Conservation (phyloP, 371 early-diverging fungal species). For the Mucor indicus region DNA sequence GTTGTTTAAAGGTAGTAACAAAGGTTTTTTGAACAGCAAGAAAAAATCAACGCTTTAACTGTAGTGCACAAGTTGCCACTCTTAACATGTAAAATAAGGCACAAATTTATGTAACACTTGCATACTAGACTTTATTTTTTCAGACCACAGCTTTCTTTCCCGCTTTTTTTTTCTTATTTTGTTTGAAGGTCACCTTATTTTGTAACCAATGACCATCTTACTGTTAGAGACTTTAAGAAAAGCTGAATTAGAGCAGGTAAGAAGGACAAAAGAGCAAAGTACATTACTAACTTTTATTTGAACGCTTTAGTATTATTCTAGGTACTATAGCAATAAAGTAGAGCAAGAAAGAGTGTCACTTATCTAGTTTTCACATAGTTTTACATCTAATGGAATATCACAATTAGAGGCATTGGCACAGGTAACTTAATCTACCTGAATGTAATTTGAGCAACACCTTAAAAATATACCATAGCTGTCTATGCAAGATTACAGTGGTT, state of each 20-base stretch:
- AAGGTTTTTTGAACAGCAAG: too few relatives aligned
- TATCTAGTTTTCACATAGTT: constrained; percentile 18
- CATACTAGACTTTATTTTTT: constrained; percentile 6
- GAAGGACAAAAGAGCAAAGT: too few relatives aligned
- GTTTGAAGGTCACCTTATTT: too few relatives aligned
- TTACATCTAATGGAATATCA: constrained; percentile 52
- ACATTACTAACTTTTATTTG: background rate
- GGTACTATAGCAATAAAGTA: constrained; percentile 2
- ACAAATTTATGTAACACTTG: too few relatives aligned
- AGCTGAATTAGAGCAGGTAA: constrained; percentile 43
- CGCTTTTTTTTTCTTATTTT: constrained; percentile 1
- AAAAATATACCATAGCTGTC: constrained; percentile 42
- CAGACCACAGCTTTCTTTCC: background rate
- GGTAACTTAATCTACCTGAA: constrained; percentile 19
- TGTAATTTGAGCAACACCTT: background rate
- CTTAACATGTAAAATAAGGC: too few relatives aligned
- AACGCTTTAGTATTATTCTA: constrained; percentile 23
- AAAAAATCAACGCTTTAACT: too few relatives aligned
- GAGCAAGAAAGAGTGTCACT: background rate
- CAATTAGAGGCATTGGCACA: constrained; percentile 49
- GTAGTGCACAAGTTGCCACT: too few relatives aligned
- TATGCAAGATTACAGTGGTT: constrained; percentile 72
- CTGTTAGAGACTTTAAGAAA: constrained; percentile 35
- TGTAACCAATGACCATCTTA: constrained; percentile 17
- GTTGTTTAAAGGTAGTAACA: too few relatives aligned